phyloP scores from a whole-genome alignment of 2,329 filamentous ascomycete species.

The Didymella glomerata region DNA sequence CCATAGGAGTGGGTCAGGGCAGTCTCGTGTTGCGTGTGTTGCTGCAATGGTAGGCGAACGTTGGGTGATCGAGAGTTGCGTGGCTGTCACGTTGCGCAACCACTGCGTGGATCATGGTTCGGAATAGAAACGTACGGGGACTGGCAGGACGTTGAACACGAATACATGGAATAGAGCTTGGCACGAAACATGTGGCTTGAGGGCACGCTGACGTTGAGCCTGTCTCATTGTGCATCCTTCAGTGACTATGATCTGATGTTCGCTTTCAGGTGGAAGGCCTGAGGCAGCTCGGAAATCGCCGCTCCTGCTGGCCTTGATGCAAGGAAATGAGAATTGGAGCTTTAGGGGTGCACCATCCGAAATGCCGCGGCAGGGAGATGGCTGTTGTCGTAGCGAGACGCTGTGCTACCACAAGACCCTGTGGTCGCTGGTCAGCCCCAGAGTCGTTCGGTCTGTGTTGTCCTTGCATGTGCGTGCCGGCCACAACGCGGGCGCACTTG shows the following conservation, averaged over 20 bases:
- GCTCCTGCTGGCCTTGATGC: conserved; percentile 3
- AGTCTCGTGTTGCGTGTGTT: conserved; percentile 20
- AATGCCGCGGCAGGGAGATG: conserved; percentile 20
- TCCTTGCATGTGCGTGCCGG: conserved; percentile 23
- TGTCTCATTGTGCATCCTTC: background rate
- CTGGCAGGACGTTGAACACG: background rate
- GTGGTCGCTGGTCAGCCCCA: conserved; percentile 9
- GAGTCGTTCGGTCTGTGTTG: conserved; percentile 11
- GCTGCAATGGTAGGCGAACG: conserved; percentile 3
- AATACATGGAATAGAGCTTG: background rate
- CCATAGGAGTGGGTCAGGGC: conserved; percentile 18
- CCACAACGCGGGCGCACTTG: background rate
- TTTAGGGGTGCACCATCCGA: conserved; percentile 6
- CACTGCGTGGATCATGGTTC: conserved; percentile 10
- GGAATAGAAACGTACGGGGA: conserved; percentile 2
- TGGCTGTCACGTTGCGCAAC: conserved; percentile 32
- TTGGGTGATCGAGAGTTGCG: conserved; percentile 24
- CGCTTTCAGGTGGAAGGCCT: background rate
- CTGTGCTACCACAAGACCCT: conserved; percentile 14
- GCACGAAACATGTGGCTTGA: background rate
- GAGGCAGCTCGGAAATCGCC: conserved; percentile 7
- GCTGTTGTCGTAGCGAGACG: conserved; percentile 15
- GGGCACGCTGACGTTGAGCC: background rate
- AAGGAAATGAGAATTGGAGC: conserved; percentile 7
- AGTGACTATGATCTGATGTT: background rate